Conservation (phyloP, 2,329 filamentous ascomycete species). For the Colletotrichum sp. region DNA sequence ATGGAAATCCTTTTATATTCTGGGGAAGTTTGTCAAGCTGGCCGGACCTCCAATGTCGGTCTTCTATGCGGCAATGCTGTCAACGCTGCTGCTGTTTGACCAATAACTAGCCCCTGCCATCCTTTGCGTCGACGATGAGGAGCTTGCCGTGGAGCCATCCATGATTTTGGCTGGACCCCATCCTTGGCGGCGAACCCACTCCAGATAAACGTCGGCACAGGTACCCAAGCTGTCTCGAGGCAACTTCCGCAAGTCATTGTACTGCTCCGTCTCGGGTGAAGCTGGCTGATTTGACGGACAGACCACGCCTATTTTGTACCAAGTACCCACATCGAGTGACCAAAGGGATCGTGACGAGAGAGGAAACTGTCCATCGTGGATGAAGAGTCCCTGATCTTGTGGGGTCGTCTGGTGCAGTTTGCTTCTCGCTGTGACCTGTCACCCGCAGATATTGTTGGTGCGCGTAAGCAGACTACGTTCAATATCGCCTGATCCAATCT, state of each 20-base stretch:
- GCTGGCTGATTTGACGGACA: neutral
- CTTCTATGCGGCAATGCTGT: neutral
- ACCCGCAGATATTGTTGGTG: neutral
- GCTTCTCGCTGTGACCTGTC: neutral
- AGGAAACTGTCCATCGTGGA: neutral
- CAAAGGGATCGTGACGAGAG: neutral
- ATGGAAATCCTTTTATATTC: conserved; percentile 2
- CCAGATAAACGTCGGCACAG: neutral
- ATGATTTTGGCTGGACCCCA: neutral
- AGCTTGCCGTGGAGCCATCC: neutral
- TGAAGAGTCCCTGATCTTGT: neutral
- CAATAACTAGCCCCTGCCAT: neutral
- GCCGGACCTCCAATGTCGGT: neutral
- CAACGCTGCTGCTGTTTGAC: neutral
- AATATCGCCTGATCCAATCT: neutral
- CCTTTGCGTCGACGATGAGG: neutral
- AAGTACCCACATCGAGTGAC: neutral
- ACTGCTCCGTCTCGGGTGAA: neutral
- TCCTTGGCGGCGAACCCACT: neutral
- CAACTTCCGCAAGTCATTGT: neutral
- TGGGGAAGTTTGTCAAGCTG: neutral
- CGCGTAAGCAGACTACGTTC: neutral
- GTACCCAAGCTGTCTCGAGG: neutral
- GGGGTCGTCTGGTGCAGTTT: neutral
- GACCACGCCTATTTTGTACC: neutral